Evolutionary conservation across 257 asterid genomes (phyloP).

Genomic region (Penstemon newberryi): DNA sequence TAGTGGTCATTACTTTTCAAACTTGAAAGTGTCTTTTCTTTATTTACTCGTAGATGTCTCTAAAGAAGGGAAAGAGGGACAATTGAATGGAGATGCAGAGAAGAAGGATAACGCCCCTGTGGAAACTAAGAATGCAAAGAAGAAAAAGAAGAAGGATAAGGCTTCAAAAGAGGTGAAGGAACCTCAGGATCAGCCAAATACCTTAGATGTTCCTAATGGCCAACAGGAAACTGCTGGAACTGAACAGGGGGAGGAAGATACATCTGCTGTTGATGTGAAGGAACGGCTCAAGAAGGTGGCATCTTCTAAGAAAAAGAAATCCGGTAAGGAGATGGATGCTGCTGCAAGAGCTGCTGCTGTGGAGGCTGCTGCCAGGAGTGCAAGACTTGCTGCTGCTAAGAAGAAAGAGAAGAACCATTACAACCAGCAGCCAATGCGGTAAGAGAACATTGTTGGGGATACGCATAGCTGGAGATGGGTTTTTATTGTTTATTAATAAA

Average conservation of each 20-base stretch:
- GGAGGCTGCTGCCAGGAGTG: slow-evolving; percentile 93
- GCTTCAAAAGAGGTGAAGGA: slow-evolving; percentile 69
- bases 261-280: slow-evolving; percentile 57
- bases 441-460: slow-evolving; percentile 25
- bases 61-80: slow-evolving; percentile 54
- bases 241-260: slow-evolving; percentile 48
- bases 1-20: neutral
- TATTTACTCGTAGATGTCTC: slow-evolving; percentile 38
- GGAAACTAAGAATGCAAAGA: slow-evolving; percentile 68
- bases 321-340: slow-evolving; percentile 75
- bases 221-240: slow-evolving; percentile 37
- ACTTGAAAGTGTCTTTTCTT: neutral
- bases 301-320: slow-evolving; percentile 74
- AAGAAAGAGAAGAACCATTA: slow-evolving; percentile 92
- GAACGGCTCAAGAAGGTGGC: slow-evolving; percentile 77
- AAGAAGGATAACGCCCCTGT: slow-evolving; percentile 52
- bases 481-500: slow-evolving; percentile 35
- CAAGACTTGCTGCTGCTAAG: slow-evolving; percentile 87
- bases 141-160: slow-evolving; percentile 72
- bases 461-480: neutral
- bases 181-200: slow-evolving; percentile 51
- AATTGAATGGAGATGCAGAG: slow-evolving; percentile 41
- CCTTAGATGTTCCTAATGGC: slow-evolving; percentile 46
- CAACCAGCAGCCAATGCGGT: slow-evolving; percentile 87
- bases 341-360: slow-evolving; percentile 83